Conservation (phyloP, 2,329 filamentous ascomycete genomes). For the Phialophora verrucosa region DNA sequence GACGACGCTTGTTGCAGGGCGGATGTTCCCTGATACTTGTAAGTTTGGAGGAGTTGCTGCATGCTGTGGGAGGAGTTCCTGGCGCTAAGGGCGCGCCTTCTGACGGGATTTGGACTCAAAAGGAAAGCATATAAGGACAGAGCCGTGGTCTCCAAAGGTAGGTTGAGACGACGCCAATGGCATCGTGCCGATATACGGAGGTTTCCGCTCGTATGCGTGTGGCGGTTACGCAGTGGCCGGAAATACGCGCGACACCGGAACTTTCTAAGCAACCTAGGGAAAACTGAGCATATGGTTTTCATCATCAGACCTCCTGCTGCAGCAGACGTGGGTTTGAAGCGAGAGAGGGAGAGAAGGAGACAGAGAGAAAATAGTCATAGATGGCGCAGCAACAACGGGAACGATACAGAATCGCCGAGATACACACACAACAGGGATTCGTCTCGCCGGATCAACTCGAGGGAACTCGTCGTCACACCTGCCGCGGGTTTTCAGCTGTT, state of each 20-base stretch:
- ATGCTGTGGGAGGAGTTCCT: conserved; percentile 8
- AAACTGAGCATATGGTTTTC: background rate
- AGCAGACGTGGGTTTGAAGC: background rate
- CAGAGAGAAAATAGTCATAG: background rate
- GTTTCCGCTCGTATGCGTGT: conserved; percentile 18
- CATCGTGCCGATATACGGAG: conserved; percentile 22
- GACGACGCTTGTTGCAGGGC: background rate
- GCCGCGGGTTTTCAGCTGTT: background rate
- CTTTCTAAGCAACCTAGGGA: background rate
- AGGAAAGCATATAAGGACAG: conserved; percentile 18
- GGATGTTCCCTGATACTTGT: background rate
- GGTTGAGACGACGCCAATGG: conserved; percentile 10
- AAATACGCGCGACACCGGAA: conserved; percentile 23
- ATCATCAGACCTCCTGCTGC: background rate
- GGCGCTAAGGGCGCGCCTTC: conserved; percentile 11
- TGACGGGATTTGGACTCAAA: conserved; percentile 24
- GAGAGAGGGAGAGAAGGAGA: background rate
- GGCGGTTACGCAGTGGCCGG: conserved; percentile 11
- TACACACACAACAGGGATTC: background rate
- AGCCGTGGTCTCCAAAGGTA: conserved; percentile 20
- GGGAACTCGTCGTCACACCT: background rate
- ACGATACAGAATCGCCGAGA: background rate
- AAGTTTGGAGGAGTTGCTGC: background rate
- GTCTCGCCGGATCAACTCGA: background rate
- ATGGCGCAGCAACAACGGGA: background rate